Evolutionary conservation across 1,139 yeast genomes (phyloP), one percentile per base, ranked within the genome.

Genomic region (Hemisphaericaspora subhashii): DNA sequence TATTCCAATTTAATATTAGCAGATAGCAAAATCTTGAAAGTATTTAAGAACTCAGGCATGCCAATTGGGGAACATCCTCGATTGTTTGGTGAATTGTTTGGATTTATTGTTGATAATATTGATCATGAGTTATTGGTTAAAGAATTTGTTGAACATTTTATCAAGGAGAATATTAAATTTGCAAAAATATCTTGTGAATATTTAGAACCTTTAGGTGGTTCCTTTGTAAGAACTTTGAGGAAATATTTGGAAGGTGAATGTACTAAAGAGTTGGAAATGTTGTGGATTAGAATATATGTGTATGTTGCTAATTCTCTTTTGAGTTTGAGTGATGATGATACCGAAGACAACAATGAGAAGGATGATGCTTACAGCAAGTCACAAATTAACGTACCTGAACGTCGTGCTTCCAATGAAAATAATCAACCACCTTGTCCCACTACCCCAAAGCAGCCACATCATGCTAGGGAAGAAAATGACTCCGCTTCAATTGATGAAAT

Each of bases 151-250:
- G 42, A 36, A 22, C 64, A 58, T 37, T 71, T 68, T 50, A 58
- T 61, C 27, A 49, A 50, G 25, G 73, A 68, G 40, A 64, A 69
- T 48, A 55, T 52, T 13, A 51, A 52, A 9, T 53, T 68, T 40
- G 53, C 62, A 22, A 40, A 45, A 5, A 50, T 49, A 23, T 63
- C 68, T 3, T 51, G 55, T 7, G 43, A 51, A 16, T 70, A 71
- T 50, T 61, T 71, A 47, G 77, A 70, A 48, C 68, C 72, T 33
- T 65, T 72, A 72, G 76, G 77, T 9, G 49, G 60, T 29, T 62
- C 69, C 10, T 56, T 72, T 33, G 60, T 71, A 30, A 60, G 60
- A 41, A 69, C 76, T 8, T 62, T 70, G 46, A 65, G 64, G 40
- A 65, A 65, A 49, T 54, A 64, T 55, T 59, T 68, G 43, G 71